These are phyloP conservation scores for Mycena albidolilacea DNA, from an alignment of 768 basidiomycete species.

Conservation along the genomic window DNA sequence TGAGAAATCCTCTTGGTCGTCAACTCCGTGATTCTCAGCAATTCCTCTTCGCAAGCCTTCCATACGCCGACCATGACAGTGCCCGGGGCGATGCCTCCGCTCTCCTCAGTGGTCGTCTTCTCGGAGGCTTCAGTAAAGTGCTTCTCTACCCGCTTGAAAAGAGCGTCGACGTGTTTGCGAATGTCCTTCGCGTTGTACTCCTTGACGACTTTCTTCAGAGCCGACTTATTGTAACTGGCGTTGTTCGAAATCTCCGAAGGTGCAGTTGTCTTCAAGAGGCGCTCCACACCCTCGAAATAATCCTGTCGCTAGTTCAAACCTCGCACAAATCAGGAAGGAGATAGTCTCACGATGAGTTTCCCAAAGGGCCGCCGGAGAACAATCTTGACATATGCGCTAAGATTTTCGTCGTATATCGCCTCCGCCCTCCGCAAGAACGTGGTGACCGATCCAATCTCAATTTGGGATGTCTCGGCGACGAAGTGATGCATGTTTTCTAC, in stretches of 20 bases:
- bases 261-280: constrained; percentile 85
- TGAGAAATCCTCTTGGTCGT: constrained; percentile 79
- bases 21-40: constrained; percentile 79
- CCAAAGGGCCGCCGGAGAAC: constrained; percentile 89
- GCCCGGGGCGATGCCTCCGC: constrained; percentile 67
- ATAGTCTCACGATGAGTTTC: constrained; percentile 80
- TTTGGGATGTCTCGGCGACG: constrained; percentile 82
- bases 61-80: constrained; percentile 88
- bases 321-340: not conserved
- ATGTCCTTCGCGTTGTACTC: constrained; percentile 92
- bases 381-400: constrained; percentile 88
- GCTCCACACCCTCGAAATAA: constrained; percentile 94
- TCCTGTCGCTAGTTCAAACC: constrained; percentile 67
- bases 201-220: constrained; percentile 88
- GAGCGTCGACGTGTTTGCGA: constrained; percentile 87
- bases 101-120: constrained; percentile 71
- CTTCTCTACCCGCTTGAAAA: constrained; percentile 95
- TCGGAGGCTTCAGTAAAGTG: constrained; percentile 92
- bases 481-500: constrained; percentile 98
- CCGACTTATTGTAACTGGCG: constrained; percentile 79
- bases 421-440: constrained; percentile 82
- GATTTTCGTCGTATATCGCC: constrained; percentile 90
- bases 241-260: constrained; percentile 84
- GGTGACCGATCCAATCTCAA: constrained; percentile 75
- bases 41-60: constrained; percentile 91